Percentiles rank a stretch among this genome's conserved stretches.
Conservation (phyloP, 495 filamentous ascomycete species). For the Rusavskia elegans region DNA sequence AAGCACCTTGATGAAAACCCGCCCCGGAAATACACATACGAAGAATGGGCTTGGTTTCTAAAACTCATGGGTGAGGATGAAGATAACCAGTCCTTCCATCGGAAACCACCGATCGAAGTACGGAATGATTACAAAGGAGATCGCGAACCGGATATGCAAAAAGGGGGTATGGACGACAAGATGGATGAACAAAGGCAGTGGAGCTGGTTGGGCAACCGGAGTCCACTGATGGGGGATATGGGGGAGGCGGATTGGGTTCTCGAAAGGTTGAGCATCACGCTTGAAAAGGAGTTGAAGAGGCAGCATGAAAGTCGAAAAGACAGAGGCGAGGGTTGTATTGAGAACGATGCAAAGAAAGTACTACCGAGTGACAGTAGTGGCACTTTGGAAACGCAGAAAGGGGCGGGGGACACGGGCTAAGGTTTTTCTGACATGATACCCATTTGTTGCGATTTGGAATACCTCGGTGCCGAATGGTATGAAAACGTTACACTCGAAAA, state of each 20-base stretch:
- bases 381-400: too few species aligned
- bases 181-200: slow-evolving; percentile 26
- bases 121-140: slow-evolving; percentile 3
- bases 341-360: too few species aligned
- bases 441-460: too few species aligned
- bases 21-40: slow-evolving; percentile 54
- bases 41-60: slow-evolving; percentile 73
- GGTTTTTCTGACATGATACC: too few species aligned
- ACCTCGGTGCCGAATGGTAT: too few species aligned
- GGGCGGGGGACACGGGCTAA: too few species aligned
- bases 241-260: slow-evolving; percentile 73
- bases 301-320: slow-evolving; percentile 8
- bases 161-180: slow-evolving; percentile 12
- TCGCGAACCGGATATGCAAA: slow-evolving; percentile 23
- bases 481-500: too few species aligned
- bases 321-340: too few species aligned
- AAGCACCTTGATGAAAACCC: slow-evolving; percentile 42
- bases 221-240: slow-evolving; percentile 57
- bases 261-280: slow-evolving; percentile 37
- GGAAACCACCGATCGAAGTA: slow-evolving; percentile 10
- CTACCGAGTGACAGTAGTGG: too few species aligned
- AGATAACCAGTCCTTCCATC: slow-evolving; percentile 15
- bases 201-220: slow-evolving; percentile 63
- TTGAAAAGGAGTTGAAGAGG: slow-evolving; percentile 36
- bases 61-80: slow-evolving; percentile 60